These are phyloP conservation scores for Chenopodium suecicum DNA, from an alignment of 148 eudicot genomes.

Conservation along the genomic window DNA sequence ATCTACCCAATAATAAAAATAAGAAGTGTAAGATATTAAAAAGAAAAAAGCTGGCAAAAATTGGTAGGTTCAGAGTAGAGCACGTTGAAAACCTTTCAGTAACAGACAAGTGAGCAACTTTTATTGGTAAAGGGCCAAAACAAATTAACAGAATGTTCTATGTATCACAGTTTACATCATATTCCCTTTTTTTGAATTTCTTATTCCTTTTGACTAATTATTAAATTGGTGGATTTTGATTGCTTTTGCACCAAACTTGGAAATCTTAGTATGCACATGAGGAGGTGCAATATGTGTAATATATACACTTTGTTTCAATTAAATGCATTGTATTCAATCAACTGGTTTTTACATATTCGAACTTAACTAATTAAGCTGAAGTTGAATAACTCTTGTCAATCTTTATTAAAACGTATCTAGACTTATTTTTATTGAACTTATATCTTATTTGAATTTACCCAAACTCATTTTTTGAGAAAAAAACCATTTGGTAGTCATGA, in stretches of 20 bases:
- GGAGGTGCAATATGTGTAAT: neutral
- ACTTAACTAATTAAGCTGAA: no score
- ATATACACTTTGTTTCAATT: neutral
- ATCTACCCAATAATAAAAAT: constrained; percentile 16
- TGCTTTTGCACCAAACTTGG: constrained; percentile 26
- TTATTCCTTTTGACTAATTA: constrained; percentile 1
- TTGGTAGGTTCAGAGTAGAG: constrained; percentile 8
- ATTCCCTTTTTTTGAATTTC: neutral
- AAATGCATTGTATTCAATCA: no score
- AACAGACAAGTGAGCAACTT: constrained; percentile 32
- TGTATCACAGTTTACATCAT: neutral
- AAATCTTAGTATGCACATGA: constrained; percentile 5
- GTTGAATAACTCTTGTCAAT: no score
- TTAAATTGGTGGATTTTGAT: constrained; percentile 4
- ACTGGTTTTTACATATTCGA: no score
- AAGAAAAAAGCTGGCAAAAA: neutral
- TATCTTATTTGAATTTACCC: no score
- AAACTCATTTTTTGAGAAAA: no score
- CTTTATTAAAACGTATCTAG: no score
- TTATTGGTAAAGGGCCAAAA: constrained; percentile 14
- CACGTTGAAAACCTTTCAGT: constrained; percentile 36
- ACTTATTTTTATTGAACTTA: no score
- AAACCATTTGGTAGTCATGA: no score
- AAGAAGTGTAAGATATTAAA: neutral
- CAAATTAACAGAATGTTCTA: constrained; percentile 11